A percentile compares a stretch with the other conserved stretches of the same genome.
phyloP scores from a whole-genome alignment of 2,329 filamentous ascomycete species.

The Ophiostoma populinum region DNA sequence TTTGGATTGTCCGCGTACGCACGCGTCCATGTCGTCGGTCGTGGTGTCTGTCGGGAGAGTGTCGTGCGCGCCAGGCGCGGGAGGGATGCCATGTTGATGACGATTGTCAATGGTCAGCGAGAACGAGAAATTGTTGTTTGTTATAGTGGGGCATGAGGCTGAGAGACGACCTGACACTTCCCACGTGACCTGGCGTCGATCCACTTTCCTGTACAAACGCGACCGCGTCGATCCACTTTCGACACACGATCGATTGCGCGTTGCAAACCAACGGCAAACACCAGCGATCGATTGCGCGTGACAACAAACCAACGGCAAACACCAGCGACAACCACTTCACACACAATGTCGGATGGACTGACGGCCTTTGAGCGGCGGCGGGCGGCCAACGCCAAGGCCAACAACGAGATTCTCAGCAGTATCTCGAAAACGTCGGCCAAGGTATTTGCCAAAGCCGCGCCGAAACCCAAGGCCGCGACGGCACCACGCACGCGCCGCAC shows the following conservation, averaged over 20 bases:
- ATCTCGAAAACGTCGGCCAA: conserved; percentile 48
- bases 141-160: not conserved
- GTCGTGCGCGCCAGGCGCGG: no score
- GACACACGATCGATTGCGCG: no score
- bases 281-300: no score
- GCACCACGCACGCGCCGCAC: conserved; percentile 16
- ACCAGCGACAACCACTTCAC: not conserved
- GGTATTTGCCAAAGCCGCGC: conserved; percentile 18
- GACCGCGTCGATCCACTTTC: no score
- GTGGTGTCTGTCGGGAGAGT: no score
- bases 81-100: no score
- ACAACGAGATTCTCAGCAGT: conserved; percentile 64
- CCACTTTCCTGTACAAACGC: no score
- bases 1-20: no score
- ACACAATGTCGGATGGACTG: conserved; percentile 20
- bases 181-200: conserved; percentile 6
- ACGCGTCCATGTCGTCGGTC: no score
- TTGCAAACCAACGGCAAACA: no score
- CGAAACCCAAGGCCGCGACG: conserved; percentile 28
- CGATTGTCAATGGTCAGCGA: no score
- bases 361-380: conserved; percentile 79
- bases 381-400: conserved; percentile 72
- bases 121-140: no score
- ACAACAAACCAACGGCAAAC: not conserved
- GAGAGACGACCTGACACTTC: conserved; percentile 4